Evolutionary conservation across 768 basidiomycete genomes (phyloP).

Genomic region (Astraeus odoratus): DNA sequence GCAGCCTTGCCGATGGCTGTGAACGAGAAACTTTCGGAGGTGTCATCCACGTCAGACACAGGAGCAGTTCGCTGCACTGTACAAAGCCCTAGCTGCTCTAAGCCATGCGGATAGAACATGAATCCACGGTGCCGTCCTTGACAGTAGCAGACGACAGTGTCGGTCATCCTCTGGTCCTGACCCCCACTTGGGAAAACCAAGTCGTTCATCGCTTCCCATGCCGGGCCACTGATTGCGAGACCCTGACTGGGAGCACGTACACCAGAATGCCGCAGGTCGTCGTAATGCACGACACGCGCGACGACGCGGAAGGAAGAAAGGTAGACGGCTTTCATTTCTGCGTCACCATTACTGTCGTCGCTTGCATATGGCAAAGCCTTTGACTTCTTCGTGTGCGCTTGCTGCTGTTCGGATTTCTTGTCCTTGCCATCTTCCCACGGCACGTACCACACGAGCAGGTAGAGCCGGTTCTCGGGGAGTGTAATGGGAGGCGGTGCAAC

Average conservation of each 20-base stretch:
- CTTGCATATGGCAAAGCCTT: constrained; percentile 22
- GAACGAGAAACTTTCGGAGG: constrained; percentile 35
- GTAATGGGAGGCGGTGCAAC: constrained; percentile 34
- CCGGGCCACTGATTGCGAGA: constrained; percentile 58
- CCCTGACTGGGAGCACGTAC: constrained; percentile 70
- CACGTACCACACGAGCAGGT: constrained; percentile 78
- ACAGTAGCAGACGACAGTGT: constrained; percentile 53
- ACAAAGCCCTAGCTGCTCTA: constrained; percentile 69
- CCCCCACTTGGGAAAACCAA: constrained; percentile 24
- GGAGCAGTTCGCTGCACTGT: constrained; percentile 16
- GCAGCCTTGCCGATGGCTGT: constrained; percentile 44
- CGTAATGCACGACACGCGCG: constrained; percentile 66
- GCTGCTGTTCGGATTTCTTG: constrained; percentile 17
- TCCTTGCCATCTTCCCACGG: constrained; percentile 33
- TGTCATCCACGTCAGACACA: constrained; percentile 36
- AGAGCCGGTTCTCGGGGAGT: constrained; percentile 47
- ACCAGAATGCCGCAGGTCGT: constrained; percentile 66
- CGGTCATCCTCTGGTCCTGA: constrained; percentile 29
- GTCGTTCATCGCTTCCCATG: constrained; percentile 40
- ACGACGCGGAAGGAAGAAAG: constrained; percentile 65
- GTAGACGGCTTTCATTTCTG: constrained; percentile 42
- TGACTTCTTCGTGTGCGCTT: constrained; percentile 24
- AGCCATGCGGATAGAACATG: constrained; percentile 74
- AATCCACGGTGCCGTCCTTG: constrained; percentile 58
- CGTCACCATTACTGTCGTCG: constrained; percentile 15